A percentile compares a stretch with the other conserved stretches of the same genome.
phyloP scores from a whole-genome alignment of 495 filamentous ascomycete genomes.

The Xylaria cubensis region DNA sequence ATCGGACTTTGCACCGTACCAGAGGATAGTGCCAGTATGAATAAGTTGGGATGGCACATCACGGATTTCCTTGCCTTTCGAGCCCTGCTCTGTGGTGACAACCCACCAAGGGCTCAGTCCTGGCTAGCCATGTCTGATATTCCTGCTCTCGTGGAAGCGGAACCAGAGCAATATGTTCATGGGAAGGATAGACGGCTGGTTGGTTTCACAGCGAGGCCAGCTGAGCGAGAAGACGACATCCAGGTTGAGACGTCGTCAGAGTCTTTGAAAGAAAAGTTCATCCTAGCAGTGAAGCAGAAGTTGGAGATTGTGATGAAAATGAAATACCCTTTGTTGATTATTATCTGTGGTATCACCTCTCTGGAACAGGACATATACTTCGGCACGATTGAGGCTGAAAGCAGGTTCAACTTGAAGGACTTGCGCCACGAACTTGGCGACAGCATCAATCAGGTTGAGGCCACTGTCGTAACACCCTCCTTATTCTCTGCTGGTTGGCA shows the following conservation, averaged over 20 bases:
- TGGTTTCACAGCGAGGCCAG: constrained; percentile 3
- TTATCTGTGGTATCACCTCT: constrained; percentile 44
- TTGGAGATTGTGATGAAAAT: constrained; percentile 31
- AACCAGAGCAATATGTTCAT: constrained; percentile 32
- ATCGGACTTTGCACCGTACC: constrained; percentile 46
- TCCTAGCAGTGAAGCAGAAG: constrained; percentile 24
- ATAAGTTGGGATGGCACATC: constrained; percentile 47
- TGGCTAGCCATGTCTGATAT: constrained; percentile 42
- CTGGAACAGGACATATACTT: constrained; percentile 48
- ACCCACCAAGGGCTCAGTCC: constrained; percentile 32
- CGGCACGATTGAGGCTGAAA: constrained; percentile 13
- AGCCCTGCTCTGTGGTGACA: constrained; percentile 39
- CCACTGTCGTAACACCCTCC: constrained; percentile 34
- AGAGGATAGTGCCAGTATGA: constrained; percentile 29
- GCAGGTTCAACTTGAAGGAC: constrained; percentile 28
- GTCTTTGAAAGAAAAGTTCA: constrained; percentile 29
- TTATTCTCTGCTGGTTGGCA: constrained; percentile 41
- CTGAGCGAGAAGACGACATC: constrained; percentile 30
- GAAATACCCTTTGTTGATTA: constrained; percentile 36
- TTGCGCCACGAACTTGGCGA: constrained; percentile 37
- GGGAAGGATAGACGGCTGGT: constrained; percentile 27
- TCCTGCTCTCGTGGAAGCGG: constrained; percentile 23
- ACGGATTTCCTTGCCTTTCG: constrained; percentile 48
- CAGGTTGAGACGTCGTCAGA: constrained; percentile 31
- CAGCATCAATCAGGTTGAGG: constrained; percentile 32